A percentile compares a stretch with the other conserved stretches of the same genome.
Conservation (phyloP, 2,329 filamentous ascomycete genomes). For the Aspergillus calidoustus region DNA sequence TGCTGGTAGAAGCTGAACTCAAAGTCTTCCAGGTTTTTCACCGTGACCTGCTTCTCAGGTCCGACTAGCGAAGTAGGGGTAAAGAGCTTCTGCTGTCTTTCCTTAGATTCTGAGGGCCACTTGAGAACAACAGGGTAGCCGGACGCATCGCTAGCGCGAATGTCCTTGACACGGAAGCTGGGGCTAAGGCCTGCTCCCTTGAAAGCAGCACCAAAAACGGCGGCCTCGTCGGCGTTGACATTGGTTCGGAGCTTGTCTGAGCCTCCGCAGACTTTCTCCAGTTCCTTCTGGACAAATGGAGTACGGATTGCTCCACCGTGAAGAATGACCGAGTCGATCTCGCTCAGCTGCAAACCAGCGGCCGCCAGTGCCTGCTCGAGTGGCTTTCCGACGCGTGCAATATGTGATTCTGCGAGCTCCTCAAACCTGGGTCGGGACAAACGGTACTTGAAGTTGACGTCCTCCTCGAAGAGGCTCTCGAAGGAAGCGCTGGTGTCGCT, state of each 20-base stretch:
- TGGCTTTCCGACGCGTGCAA: slow-evolving; percentile 69
- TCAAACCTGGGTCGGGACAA: slow-evolving; percentile 81
- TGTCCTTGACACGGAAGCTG: slow-evolving; percentile 97
- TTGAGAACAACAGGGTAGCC: slow-evolving; percentile 75
- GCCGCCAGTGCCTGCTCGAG: slow-evolving; percentile 75
- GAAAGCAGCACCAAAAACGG: slow-evolving; percentile 94
- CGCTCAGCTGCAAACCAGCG: slow-evolving; percentile 72
- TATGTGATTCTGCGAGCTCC: slow-evolving; percentile 70
- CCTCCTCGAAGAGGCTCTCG: slow-evolving; percentile 82
- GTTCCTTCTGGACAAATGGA: slow-evolving; percentile 88
- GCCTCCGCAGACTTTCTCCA: slow-evolving; percentile 75
- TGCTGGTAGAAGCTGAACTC: slow-evolving; percentile 79
- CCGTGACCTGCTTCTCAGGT: slow-evolving; percentile 79
- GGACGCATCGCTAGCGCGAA: slow-evolving; percentile 77
- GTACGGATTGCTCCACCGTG: slow-evolving; percentile 90
- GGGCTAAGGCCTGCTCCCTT: slow-evolving; percentile 90
- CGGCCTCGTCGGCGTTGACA: slow-evolving; percentile 95
- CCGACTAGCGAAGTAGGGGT: slow-evolving; percentile 75
- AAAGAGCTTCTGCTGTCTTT: slow-evolving; percentile 81
- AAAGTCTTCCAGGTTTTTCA: slow-evolving; percentile 83
- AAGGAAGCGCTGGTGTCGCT: slow-evolving; percentile 78
- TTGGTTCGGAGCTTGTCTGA: slow-evolving; percentile 84
- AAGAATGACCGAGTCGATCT: slow-evolving; percentile 88
- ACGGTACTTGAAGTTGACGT: slow-evolving; percentile 93
- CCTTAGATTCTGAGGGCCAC: slow-evolving; percentile 73